Conservation (phyloP, 345 rosid genomes). For the Lepidium didymum region DNA sequence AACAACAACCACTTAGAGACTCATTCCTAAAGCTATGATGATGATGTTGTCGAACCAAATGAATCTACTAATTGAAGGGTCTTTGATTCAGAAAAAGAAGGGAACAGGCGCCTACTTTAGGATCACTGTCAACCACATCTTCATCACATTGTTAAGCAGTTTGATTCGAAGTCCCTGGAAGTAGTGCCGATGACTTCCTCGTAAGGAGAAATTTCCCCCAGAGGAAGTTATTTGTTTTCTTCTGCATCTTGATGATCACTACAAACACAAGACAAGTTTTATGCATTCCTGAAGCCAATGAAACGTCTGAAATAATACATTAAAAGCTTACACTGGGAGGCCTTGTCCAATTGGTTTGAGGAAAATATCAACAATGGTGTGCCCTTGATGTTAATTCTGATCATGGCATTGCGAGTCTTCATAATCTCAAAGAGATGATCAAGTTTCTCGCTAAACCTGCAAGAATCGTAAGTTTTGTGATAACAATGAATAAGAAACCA, state of each 20-base stretch:
- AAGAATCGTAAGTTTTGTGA: neutral
- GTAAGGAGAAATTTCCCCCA: slow-evolving; percentile 22
- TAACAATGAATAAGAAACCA: neutral
- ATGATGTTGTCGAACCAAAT: neutral
- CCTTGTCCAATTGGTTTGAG: slow-evolving; percentile 42
- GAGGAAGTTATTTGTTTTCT: slow-evolving; percentile 18
- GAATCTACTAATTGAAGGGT: neutral
- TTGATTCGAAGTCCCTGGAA: slow-evolving; percentile 19
- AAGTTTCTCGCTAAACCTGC: slow-evolving; percentile 26
- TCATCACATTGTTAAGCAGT: slow-evolving; percentile 5
- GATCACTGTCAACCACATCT: neutral
- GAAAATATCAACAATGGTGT: slow-evolving; percentile 60
- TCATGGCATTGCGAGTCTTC: slow-evolving; percentile 34
- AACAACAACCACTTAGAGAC: neutral
- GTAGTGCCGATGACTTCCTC: slow-evolving; percentile 6
- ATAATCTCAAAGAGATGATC: slow-evolving; percentile 30
- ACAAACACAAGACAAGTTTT: neutral
- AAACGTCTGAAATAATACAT: neutral
- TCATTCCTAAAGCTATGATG: neutral
- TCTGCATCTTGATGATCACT: slow-evolving; percentile 25
- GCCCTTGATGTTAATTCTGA: slow-evolving; percentile 42
- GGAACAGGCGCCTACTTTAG: slow-evolving; percentile 3
- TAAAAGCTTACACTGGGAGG: slow-evolving; percentile 39
- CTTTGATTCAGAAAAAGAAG: neutral
- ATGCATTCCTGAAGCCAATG: neutral